Evolutionary conservation across 2,329 filamentous ascomycete genomes (phyloP).

Genomic region (Claviceps spartinae): DNA sequence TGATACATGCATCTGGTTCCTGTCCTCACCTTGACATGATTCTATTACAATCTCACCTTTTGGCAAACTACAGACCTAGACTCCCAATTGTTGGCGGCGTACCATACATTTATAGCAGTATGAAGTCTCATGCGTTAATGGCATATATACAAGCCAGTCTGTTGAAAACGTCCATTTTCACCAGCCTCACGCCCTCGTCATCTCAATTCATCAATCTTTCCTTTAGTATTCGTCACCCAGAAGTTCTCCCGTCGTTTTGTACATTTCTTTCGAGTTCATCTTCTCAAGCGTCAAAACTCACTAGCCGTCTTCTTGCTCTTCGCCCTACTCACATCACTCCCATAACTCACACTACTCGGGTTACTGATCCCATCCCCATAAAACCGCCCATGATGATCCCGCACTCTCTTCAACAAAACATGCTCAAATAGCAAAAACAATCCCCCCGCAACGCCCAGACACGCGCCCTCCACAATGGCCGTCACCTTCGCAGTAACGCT

Average conservation of each 20-base stretch:
- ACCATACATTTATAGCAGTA: no score
- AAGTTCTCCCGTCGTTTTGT: neutral
- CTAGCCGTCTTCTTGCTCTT: neutral
- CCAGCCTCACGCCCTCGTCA: no score
- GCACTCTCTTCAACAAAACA: conserved; percentile 18
- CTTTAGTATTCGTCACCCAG: no score
- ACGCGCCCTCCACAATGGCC: conserved; percentile 22
- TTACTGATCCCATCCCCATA: conserved; percentile 7
- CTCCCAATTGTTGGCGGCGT: no score
- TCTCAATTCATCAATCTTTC: no score
- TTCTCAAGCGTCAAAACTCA: neutral
- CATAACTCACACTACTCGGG: conserved; percentile 1
- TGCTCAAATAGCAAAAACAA: conserved; percentile 20
- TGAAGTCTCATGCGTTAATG: no score
- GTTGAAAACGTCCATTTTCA: no score
- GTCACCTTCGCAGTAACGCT: conserved; percentile 25
- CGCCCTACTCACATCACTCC: neutral
- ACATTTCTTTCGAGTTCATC: neutral
- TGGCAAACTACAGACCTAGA: no score
- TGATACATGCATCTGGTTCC: no score
- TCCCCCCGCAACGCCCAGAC: conserved; percentile 13
- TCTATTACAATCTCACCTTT: no score
- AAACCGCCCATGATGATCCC: conserved; percentile 14
- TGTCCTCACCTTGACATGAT: no score
- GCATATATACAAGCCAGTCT: no score